Evolutionary conservation across 1,284 basidiomycete species (phyloP), one percentile per base, ranked within the genome.

Genomic region (Omphalotus olearius): DNA sequence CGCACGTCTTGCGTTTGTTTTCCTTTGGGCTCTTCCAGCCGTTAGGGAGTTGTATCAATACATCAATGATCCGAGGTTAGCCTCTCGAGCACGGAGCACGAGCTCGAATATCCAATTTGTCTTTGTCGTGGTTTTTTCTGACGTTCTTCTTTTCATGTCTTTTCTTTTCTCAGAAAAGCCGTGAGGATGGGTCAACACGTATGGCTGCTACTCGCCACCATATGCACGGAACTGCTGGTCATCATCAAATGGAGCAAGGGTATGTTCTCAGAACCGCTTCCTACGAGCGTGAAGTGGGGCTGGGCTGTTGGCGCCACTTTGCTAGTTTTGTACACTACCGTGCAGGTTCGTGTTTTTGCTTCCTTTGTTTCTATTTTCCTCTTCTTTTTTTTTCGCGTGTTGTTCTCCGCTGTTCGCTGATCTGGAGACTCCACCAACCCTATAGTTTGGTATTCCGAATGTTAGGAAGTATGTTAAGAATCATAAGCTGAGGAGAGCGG

Each of bases 181-280:
- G 83, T 85, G 56, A 77, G 90, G 50, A 91, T 93, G 90, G 90
- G 90, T 1, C 86, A 90, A 57, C 90, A 93, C 64, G 83, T 84
- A 37, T 92, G 89, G 88, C 70, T 92, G 37, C 72, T 92, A 51
- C 77, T 91, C 44, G 88, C 90, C 35, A 93, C 90, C 16, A 82
- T 91, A 54, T 62, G 81, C 52, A 91, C 91, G 16, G 90, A 92
- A 63, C 62, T 87, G 30, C 71, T 90, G 45, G 83, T 79, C 30
- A 88, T 90, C 52, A 67, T 72, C 56, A 89, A 92, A 71, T 91
- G 88, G 88, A 82, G 85, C 57, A 73, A 80, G 60, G 86, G 85
- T 4, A 78, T 82, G 64, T 91, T 85, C 60, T 65, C 73, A 23
- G 78, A 73, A 57, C 83, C 87, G 16, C 68, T 89, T 20, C 90